Conservation (phyloP, 257 asterid species). For the Solanum appendiculatum region DNA sequence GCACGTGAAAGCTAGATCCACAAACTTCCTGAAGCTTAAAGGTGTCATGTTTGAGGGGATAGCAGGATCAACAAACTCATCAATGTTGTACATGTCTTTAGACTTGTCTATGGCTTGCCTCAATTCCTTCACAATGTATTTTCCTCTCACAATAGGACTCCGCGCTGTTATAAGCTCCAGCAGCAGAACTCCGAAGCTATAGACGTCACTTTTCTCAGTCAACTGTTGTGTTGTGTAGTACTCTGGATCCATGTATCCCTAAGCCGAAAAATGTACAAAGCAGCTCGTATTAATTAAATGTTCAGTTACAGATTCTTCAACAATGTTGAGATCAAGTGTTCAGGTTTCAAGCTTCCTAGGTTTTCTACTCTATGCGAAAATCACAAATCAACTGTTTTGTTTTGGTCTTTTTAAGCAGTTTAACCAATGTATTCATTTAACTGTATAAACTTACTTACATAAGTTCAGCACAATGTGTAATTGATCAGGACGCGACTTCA, state of each 20-base stretch:
- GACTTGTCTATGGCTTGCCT: background rate
- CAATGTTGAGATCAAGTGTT: background rate
- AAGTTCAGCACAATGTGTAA: background rate
- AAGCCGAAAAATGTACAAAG: background rate
- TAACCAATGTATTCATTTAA: background rate
- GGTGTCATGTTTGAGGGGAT: background rate
- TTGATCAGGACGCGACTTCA: background rate
- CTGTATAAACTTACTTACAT: background rate
- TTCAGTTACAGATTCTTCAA: background rate
- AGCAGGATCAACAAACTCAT: background rate
- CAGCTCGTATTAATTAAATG: background rate
- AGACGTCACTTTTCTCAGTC: constrained; percentile 10
- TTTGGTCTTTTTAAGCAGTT: background rate
- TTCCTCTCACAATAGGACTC: background rate
- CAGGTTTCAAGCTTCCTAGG: background rate
- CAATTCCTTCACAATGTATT: constrained; percentile 1
- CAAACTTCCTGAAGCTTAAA: background rate
- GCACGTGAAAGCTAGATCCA: constrained; percentile 2
- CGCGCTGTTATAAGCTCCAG: constrained; percentile 5
- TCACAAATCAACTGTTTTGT: background rate
- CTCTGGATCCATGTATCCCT: constrained; percentile 12
- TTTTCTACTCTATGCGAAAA: background rate
- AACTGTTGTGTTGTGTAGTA: constrained; percentile 11
- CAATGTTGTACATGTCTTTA: constrained; percentile 2
- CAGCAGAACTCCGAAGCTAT: constrained; percentile 6